Base-by-base conservation (phyloP, 768 basidiomycete genomes). In the Boletus patriciae region DNA sequence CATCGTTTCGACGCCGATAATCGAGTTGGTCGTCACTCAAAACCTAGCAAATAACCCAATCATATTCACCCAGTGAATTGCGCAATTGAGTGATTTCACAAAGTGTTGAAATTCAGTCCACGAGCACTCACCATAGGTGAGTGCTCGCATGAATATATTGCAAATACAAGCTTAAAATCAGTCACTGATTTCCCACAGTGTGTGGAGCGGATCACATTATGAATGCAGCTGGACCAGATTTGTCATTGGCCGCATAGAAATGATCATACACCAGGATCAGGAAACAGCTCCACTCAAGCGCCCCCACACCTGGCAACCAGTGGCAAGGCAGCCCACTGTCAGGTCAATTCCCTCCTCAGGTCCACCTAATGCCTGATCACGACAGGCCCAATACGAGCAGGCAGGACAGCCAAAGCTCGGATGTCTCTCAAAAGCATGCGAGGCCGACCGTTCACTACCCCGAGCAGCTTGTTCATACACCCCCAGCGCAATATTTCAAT, bases 371-470 rank as follows among this genome's bases (percentile, higher is more conserved):
- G 58, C 42, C 58, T 23, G 54, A 61, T 21, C 55, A 67, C 52
- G 60, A 61, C 18, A 61, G 59, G 46, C 25, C 19, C 42, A 50
- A 31, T n/a, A 5, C 42, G 41, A 9, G n/a, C 43, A 55, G 53
- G 33, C 57, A 62, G 34, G 50, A 55, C 46, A 63, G 61, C 37
- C 54, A 59, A 21, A 40, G 44, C 21, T 58, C 66, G 18, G 63
- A 65, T 13, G 27, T 10, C 25, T 55, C 61, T 46, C 58, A 46
- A 27, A 60, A 43, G 25, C 62, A 58, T n/a, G 55, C 54, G 23
- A 76, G 74, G 46, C 78, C 74, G 15, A 66, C 75, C 34, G 85
- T 85, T 31, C 86, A 85, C 66, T 86, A 86, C 59, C 74, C 75
- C 5, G 78, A 80, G 4, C 73, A 77, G 37, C 58, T 81, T 23